Percentiles rank a stretch among this genome's conserved stretches.
These are phyloP conservation scores for Durusdinium trenchii DNA, from an alignment of 73 alveolate species.

Conservation along the genomic window DNA sequence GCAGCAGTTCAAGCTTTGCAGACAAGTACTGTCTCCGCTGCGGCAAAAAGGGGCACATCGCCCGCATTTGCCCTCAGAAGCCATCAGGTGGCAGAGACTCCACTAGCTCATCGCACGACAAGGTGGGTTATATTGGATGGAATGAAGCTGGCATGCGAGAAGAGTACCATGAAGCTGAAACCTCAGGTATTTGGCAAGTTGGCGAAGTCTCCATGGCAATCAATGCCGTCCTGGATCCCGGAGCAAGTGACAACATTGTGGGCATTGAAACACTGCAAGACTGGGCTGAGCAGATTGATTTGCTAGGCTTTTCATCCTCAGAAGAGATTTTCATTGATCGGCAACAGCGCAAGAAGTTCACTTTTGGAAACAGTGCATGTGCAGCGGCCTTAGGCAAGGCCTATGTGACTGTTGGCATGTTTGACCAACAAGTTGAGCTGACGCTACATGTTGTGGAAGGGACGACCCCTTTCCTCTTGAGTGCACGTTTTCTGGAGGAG, in stretches of 20 bases:
- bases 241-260: conserved; percentile 39
- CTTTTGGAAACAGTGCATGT: conserved; percentile 11
- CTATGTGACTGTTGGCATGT: conserved; percentile 1
- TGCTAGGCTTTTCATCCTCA: neutral
- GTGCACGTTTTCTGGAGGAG: neutral
- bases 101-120: neutral
- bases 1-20: neutral
- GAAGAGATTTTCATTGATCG: conserved; percentile 21
- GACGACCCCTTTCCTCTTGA: conserved; percentile 17
- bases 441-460: conserved; percentile 35
- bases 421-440: neutral
- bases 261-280: conserved; percentile 30
- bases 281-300: neutral
- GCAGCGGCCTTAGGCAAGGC: neutral
- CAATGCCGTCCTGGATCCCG: conserved; percentile 4
- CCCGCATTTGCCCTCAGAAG: conserved; percentile 1
- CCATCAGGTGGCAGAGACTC: neutral
- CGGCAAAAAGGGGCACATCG: conserved; percentile 40
- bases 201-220: neutral
- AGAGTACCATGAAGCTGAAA: neutral
- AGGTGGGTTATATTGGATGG: neutral
- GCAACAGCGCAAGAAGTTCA: neutral
- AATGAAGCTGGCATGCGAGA: neutral
- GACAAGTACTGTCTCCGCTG: neutral
- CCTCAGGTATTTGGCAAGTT: neutral